Percentiles rank a stretch among this genome's conserved stretches.
phyloP scores from a whole-genome alignment of 2,329 filamentous ascomycete genomes.

The Penicillium nordicum region DNA sequence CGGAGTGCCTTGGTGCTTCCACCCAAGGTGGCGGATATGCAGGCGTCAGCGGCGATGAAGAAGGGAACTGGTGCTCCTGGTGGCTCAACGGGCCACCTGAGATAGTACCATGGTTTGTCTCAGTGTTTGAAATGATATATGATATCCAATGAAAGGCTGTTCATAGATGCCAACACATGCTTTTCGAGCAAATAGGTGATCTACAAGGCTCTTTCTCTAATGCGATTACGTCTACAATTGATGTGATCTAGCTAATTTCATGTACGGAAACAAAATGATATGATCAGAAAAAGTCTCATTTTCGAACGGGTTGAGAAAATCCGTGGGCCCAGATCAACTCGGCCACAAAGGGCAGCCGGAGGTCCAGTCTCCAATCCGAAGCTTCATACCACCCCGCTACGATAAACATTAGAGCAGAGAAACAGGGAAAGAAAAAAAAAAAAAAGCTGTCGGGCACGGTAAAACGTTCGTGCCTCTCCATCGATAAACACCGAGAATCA shows the following conservation, averaged over 20 bases:
- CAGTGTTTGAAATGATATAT: neutral
- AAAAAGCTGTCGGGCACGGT: neutral
- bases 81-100: neutral
- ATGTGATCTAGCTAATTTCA: neutral
- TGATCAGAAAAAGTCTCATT: neutral
- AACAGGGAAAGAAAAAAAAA: neutral
- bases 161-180: neutral
- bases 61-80: conserved; percentile 26
- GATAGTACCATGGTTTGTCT: neutral
- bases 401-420: neutral
- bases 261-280: neutral
- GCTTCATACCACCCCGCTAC: neutral
- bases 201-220: neutral
- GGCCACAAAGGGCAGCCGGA: neutral
- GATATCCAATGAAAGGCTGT: neutral
- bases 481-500: conserved; percentile 10
- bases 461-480: conserved; percentile 5
- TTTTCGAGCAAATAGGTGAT: neutral
- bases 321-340: neutral
- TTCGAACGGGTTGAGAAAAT: neutral
- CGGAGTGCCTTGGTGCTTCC: conserved; percentile 78
- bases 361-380: neutral
- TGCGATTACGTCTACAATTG: neutral
- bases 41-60: conserved; percentile 43
- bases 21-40: conserved; percentile 79